Percentiles rank a stretch among this genome's conserved stretches.
Conservation (phyloP, 352 stramenopile genomes). For the Pelagophyceae sp. region DNA sequence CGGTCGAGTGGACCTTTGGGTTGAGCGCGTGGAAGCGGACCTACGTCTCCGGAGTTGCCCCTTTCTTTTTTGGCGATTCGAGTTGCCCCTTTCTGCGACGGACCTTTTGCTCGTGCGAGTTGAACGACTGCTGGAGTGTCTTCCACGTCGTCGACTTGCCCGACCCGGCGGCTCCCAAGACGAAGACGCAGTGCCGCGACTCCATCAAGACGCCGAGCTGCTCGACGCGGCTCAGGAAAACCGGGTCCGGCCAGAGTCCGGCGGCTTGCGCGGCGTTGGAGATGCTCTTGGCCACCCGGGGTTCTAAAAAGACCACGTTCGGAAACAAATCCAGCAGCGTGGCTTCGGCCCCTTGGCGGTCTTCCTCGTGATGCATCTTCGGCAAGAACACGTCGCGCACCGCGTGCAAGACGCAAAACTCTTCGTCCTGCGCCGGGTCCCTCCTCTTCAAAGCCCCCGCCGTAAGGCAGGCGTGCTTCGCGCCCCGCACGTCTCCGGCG, state of each 20-base stretch:
- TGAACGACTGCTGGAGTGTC: too few relatives aligned
- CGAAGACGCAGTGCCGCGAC: constrained; percentile 86
- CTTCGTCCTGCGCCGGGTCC: constrained; percentile 72
- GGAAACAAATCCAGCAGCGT: constrained; percentile 84
- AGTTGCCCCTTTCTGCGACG: too few relatives aligned
- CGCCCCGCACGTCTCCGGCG: constrained; percentile 81
- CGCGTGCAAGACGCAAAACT: constrained; percentile 79
- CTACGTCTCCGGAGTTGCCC: too few relatives aligned
- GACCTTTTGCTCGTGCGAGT: too few relatives aligned
- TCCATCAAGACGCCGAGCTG: constrained; percentile 80
- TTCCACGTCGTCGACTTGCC: constrained; percentile 88
- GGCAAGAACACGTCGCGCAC: constrained; percentile 85
- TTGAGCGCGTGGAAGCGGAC: too few relatives aligned
- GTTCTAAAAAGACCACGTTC: constrained; percentile 71
- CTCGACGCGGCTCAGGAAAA: constrained; percentile 78
- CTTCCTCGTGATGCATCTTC: constrained; percentile 77
- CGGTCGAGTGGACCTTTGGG: constrained; percentile 80
- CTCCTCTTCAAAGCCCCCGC: constrained; percentile 77
- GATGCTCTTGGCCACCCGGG: constrained; percentile 63
- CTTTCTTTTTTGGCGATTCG: too few relatives aligned
- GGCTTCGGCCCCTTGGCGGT: constrained; percentile 34
- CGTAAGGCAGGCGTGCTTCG: constrained; percentile 80
- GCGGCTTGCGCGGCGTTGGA: constrained; percentile 76
- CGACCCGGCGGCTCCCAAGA: constrained; percentile 76
- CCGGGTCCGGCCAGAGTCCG: constrained; percentile 71